Evolutionary conservation across 176 grass and related monocot genomes (phyloP).

Genomic region (Musa schizocarpa): DNA sequence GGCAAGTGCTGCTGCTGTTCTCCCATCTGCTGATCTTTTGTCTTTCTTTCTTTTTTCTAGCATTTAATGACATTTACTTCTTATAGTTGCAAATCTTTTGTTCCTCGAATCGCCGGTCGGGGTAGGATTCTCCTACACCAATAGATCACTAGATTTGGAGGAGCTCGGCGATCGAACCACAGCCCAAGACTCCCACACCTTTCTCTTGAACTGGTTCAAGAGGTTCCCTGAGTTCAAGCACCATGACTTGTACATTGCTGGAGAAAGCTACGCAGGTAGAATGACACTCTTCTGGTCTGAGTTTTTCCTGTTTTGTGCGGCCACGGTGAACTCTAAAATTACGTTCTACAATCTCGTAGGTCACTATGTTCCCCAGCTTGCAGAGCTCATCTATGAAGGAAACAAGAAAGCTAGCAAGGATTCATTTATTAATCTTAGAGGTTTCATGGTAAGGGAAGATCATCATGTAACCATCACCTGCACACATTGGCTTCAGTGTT

Average conservation of each 20-base stretch:
- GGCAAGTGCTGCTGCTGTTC: conserved; percentile 27
- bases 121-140: conserved; percentile 93
- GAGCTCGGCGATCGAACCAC: conserved; percentile 68
- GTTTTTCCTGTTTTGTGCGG: neutral
- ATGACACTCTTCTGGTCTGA: too few relatives aligned
- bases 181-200: conserved; percentile 56
- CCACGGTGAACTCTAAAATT: neutral
- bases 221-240: conserved; percentile 76
- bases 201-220: conserved; percentile 65
- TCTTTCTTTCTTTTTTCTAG: neutral
- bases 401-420: conserved; percentile 49
- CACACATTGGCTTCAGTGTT: neutral
- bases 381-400: conserved; percentile 77
- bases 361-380: conserved; percentile 92
- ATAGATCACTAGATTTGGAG: conserved; percentile 49
- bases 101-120: conserved; percentile 85
- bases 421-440: conserved; percentile 69
- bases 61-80: neutral
- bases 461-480: neutral
- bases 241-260: conserved; percentile 75
- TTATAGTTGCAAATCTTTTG: conserved; percentile 71
- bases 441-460: conserved; percentile 59
- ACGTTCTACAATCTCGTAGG: conserved; percentile 28
- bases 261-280: conserved; percentile 90
- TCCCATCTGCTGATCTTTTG: neutral